Percentiles rank a stretch among this genome's conserved stretches.
phyloP scores from a whole-genome alignment of 208 protist species.

The Wallacemonas sp. region DNA sequence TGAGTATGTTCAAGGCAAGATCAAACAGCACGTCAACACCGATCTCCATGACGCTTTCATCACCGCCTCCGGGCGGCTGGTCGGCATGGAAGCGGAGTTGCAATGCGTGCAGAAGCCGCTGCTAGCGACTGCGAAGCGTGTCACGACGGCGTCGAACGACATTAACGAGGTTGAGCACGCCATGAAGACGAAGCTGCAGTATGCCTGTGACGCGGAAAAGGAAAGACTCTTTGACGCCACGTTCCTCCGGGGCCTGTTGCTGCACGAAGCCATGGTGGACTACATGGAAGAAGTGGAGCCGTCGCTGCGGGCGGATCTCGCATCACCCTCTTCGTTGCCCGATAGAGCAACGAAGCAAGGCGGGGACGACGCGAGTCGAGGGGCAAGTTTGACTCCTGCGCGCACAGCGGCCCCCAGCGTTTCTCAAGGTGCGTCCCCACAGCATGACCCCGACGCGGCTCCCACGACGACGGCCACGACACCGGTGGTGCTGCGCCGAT shows the following conservation, averaged over 20 bases:
- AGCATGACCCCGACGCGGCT: not conserved
- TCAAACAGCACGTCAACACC: conserved; percentile 70
- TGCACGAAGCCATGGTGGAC: conserved; percentile 60
- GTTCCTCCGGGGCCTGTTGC: conserved; percentile 49
- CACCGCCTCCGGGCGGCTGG: conserved; percentile 61
- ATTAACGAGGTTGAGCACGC: conserved; percentile 29
- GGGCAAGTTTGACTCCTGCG: not conserved
- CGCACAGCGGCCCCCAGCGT: too few species aligned
- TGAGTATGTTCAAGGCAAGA: conserved; percentile 48
- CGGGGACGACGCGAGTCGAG: not conserved
- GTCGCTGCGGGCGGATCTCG: not conserved
- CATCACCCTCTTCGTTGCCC: not conserved
- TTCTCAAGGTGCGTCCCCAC: too few species aligned
- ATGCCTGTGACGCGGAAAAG: conserved; percentile 50
- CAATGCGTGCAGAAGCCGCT: conserved; percentile 64
- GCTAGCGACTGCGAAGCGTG: conserved; percentile 36
- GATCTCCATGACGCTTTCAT: conserved; percentile 81
- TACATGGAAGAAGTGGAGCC: conserved; percentile 34
- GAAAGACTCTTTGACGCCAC: conserved; percentile 58
- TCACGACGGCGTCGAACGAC: conserved; percentile 31
- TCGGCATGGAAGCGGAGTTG: conserved; percentile 78
- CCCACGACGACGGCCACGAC: not conserved
- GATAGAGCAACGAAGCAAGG: too few species aligned
- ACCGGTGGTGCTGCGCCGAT: not conserved
- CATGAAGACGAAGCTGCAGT: conserved; percentile 43